phyloP scores from a whole-genome alignment of 257 asterid species.

The Ballota nigra region DNA sequence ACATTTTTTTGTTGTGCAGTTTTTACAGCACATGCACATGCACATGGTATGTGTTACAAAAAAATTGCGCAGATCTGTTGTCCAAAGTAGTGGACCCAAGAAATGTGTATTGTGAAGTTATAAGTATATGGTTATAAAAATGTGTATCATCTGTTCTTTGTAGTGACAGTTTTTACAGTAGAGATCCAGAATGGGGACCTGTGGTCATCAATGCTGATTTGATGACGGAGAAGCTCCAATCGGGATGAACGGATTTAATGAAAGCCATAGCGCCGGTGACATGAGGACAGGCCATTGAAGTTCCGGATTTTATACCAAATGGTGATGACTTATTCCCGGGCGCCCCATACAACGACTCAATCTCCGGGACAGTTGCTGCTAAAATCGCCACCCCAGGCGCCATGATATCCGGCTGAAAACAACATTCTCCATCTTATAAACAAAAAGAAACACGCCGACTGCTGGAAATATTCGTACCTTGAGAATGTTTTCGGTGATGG shows the following conservation, averaged over 20 bases:
- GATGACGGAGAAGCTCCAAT: slow-evolving; percentile 62
- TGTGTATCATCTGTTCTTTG: background rate
- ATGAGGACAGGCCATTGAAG: slow-evolving; percentile 92
- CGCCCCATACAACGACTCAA: slow-evolving; percentile 26
- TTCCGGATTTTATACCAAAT: slow-evolving; percentile 59
- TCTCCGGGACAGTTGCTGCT: slow-evolving; percentile 47
- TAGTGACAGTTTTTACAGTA: background rate
- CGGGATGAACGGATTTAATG: slow-evolving; percentile 53
- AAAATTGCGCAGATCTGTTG: no score
- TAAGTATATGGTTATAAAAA: no score
- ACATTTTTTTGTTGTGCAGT: no score
- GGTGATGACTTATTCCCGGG: slow-evolving; percentile 42
- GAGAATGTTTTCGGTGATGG: slow-evolving; percentile 58
- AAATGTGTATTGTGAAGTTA: background rate
- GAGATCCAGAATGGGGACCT: slow-evolving; percentile 24
- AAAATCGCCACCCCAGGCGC: slow-evolving; percentile 80
- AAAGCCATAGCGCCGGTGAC: slow-evolving; percentile 70
- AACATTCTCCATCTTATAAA: background rate
- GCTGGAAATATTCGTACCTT: slow-evolving; percentile 35
- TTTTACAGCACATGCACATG: no score
- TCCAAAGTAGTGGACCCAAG: no score
- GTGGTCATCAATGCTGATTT: slow-evolving; percentile 79
- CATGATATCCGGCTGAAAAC: slow-evolving; percentile 64
- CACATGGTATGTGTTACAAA: no score
- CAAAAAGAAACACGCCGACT: background rate